Percentiles rank a stretch among this genome's conserved stretches.
Evolutionary conservation across 768 basidiomycete species (phyloP).

Genomic region (Clathrus columnatus): DNA sequence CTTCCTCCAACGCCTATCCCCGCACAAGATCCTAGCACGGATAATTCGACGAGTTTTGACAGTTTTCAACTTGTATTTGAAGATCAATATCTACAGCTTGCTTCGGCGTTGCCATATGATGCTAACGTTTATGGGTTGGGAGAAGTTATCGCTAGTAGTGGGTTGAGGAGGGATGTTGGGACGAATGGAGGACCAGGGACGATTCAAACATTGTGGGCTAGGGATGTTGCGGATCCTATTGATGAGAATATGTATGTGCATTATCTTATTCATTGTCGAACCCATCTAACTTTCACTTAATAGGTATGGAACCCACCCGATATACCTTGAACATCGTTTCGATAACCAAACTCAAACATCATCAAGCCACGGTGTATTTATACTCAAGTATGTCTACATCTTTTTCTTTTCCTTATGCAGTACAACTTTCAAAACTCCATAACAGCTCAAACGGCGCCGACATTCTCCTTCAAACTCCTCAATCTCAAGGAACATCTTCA

Average conservation of each 20-base stretch:
- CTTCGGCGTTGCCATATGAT: conserved; percentile 54
- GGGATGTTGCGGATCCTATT: conserved; percentile 52
- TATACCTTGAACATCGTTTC: conserved; percentile 70
- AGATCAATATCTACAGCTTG: conserved; percentile 70
- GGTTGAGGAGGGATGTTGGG: conserved; percentile 55
- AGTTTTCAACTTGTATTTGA: conserved; percentile 70
- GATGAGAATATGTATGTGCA: conserved; percentile 54
- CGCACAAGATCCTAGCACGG: conserved; percentile 37
- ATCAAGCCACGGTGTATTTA: conserved; percentile 67
- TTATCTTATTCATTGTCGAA: background rate
- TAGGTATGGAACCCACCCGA: conserved; percentile 65
- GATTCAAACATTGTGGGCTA: conserved; percentile 60
- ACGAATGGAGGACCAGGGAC: conserved; percentile 42
- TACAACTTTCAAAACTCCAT: background rate
- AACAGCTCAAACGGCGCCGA: conserved; percentile 60
- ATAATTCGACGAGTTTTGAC: conserved; percentile 47
- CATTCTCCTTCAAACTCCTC: conserved; percentile 54
- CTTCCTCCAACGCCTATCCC: conserved; percentile 52
- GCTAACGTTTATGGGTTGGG: conserved; percentile 76
- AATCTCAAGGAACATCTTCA: conserved; percentile 25
- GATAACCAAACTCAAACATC: conserved; percentile 40
- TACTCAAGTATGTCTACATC: conserved; percentile 42
- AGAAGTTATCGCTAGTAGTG: conserved; percentile 61
- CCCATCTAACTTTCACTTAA: conserved; percentile 4
- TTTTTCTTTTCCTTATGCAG: background rate